These are phyloP conservation scores for Solanum habrochaites DNA, from an alignment of 257 asterid species.

Conservation along the genomic window DNA sequence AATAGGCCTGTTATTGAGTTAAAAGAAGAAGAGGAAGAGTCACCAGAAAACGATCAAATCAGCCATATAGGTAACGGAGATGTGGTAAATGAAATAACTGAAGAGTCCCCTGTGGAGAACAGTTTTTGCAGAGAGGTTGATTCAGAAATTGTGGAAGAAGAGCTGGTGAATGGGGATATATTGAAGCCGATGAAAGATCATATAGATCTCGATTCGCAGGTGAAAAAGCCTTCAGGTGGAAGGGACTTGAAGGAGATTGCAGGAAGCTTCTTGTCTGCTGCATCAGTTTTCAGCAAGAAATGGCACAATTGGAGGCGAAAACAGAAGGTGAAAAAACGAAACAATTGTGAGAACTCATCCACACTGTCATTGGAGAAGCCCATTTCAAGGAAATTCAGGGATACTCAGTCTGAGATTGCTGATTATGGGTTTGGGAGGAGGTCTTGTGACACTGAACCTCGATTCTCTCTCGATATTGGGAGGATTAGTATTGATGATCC, in stretches of 20 bases:
- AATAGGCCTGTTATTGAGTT: conserved; percentile 19
- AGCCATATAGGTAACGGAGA: background rate
- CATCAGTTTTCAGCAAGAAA: conserved; percentile 82
- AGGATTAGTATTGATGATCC: conserved; percentile 78
- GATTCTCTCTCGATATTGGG: conserved; percentile 78
- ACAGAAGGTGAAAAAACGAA: conserved; percentile 64
- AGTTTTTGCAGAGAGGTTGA: conserved; percentile 13
- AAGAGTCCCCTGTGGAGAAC: conserved; percentile 17
- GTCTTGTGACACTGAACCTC: conserved; percentile 72
- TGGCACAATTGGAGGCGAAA: conserved; percentile 84
- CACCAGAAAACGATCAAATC: conserved; percentile 22
- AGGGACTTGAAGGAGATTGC: conserved; percentile 27
- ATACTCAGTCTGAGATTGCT: conserved; percentile 79
- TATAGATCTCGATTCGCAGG: conserved; percentile 38
- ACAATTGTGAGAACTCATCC: conserved; percentile 19
- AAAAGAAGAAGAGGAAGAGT: conserved; percentile 9
- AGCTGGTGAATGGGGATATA: conserved; percentile 4
- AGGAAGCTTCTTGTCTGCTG: conserved; percentile 61
- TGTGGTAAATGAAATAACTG: conserved; percentile 1
- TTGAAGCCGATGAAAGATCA: conserved; percentile 54
- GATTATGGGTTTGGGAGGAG: conserved; percentile 84
- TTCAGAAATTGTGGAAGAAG: conserved; percentile 40
- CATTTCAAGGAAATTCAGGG: conserved; percentile 52
- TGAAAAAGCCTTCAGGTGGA: conserved; percentile 44
- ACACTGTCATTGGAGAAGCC: conserved; percentile 67